phyloP scores from a whole-genome alignment of 805 yeast species.

The Metschnikowia picachoensis region DNA sequence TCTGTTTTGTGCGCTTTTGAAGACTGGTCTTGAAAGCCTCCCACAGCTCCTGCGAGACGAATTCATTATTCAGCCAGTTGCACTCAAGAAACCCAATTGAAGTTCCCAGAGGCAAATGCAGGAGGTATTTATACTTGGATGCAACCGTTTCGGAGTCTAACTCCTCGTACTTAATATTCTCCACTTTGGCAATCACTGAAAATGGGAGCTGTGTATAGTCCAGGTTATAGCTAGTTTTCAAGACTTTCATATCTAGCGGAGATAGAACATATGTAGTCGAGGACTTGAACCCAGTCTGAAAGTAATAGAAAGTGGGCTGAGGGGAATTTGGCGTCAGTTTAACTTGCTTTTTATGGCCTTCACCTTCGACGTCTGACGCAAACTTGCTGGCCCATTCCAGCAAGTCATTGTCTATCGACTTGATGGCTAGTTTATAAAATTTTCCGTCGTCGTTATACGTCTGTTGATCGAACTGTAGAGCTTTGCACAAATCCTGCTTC shows the following conservation, averaged over 20 bases:
- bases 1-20: conserved; percentile 49
- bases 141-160: conserved; percentile 56
- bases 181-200: conserved; percentile 56
- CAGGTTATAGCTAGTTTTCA: conserved; percentile 55
- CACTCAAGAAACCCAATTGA: conserved; percentile 81
- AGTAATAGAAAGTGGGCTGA: conserved; percentile 55
- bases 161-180: conserved; percentile 64
- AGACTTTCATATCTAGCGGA: conserved; percentile 72
- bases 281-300: conserved; percentile 72
- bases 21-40: conserved; percentile 52
- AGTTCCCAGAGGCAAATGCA: conserved; percentile 83
- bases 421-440: conserved; percentile 52
- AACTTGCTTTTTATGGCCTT: conserved; percentile 4
- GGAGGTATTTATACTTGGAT: conserved; percentile 65
- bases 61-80: conserved; percentile 57
- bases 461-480: conserved; percentile 53
- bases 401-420: conserved; percentile 48
- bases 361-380: conserved; percentile 7
- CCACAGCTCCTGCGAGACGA: conserved; percentile 32
- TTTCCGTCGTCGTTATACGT: conserved; percentile 58
- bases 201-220: conserved; percentile 67
- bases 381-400: conserved; percentile 34
- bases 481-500: conserved; percentile 46
- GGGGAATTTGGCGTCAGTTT: conserved; percentile 24
- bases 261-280: conserved; percentile 63